Base-by-base conservation (phyloP, 2,329 filamentous ascomycete genomes). In the Epicoccum sorghinum region DNA sequence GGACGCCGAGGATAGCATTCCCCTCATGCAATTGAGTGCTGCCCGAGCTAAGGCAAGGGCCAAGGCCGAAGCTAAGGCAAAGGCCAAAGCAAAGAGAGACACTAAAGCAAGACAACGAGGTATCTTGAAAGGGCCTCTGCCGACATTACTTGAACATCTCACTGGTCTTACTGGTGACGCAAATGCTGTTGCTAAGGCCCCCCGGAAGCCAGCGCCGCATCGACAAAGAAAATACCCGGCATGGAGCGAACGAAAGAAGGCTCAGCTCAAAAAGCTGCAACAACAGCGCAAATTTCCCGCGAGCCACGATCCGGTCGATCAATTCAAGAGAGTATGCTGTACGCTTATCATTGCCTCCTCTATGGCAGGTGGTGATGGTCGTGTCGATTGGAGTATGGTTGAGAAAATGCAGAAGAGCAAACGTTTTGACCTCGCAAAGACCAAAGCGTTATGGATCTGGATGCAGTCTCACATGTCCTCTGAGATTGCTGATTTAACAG, bases 401-500 rank as follows among this genome's bases (percentile, higher is more conserved):
- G 66, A 69, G 14, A 71, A 74, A 36, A 67, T 74, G 29, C 78
- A 74, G 61, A 69, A 70, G 29, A 71, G 76, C 48, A 66, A 60
- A 27, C 63, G 70, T 23, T 77, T 77, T 42, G 51, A 74, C 40
- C 38, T 70, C 1, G 29, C 47, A 3, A 70, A 62, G 47, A 66
- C 75, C 22, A 74, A 74, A 44, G 69, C 72, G 23, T 67, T 74
- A 12, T 79, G 76, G 77, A 52, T 52, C 6, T 75, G 71, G 70
- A 63, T 73, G 56, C 67, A 70, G 54, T 42, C 56, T 52, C 58
- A 70, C 51, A 71, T 70, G 63, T 35, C 57, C 13, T 40, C 78
- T 0, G 80, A 82, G 43, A 78, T 90, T 32, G 77, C 83, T 4
- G 81, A 82, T 36, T 67, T 89, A 39, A 86, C 84, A 4, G 76